A percentile compares a stretch with the other conserved stretches of the same genome.
phyloP scores from a whole-genome alignment of 495 filamentous ascomycete species.

The Neurospora tetraspora region DNA sequence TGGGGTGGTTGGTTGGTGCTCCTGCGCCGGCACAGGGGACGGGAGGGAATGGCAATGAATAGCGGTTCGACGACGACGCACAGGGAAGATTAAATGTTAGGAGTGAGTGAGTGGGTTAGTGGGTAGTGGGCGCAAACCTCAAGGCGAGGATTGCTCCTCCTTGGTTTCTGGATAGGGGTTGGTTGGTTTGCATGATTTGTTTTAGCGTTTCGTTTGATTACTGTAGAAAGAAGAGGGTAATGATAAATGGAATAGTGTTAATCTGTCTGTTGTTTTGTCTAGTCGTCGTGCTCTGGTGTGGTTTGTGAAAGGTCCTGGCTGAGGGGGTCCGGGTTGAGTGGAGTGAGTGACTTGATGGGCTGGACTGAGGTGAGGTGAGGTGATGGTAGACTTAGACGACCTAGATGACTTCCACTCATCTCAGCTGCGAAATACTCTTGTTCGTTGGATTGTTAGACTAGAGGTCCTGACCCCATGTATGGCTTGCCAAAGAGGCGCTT shows the following conservation, averaged over 20 bases:
- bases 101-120: background rate
- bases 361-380: too few species aligned
- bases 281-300: background rate
- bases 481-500: too few species aligned
- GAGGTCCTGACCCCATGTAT: too few species aligned
- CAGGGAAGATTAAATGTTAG: background rate
- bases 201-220: background rate
- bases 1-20: slow-evolving; percentile 79
- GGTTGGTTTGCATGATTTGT: background rate
- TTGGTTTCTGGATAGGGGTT: background rate
- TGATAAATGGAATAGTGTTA: background rate
- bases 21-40: slow-evolving; percentile 34
- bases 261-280: background rate
- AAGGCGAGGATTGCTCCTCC: background rate
- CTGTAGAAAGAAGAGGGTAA: background rate
- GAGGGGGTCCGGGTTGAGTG: too few species aligned
- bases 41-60: slow-evolving; percentile 3
- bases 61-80: background rate
- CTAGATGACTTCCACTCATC: too few species aligned
- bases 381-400: too few species aligned
- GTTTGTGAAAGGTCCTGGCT: background rate
- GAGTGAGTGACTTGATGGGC: too few species aligned
- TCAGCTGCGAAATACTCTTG: too few species aligned
- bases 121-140: too few species aligned
- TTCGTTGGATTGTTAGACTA: too few species aligned